Conservation (phyloP, 306 rosid species). For the Hylodesmum podocarpum region DNA sequence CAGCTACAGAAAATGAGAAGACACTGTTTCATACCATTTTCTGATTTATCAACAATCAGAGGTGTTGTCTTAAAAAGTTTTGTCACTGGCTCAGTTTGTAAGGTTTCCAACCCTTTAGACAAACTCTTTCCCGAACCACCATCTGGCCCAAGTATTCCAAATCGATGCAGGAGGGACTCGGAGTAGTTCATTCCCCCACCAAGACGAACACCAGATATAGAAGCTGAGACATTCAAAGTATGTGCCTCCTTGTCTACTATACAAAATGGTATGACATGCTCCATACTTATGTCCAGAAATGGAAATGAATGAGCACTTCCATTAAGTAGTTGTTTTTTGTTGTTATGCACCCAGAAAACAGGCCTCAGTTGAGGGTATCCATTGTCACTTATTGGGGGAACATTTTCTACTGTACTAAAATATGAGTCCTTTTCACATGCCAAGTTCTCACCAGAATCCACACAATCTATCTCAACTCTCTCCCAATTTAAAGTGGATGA, state of each 20-base stretch:
- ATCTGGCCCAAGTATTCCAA: constrained; percentile 90
- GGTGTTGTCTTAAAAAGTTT: constrained; percentile 64
- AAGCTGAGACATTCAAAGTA: constrained; percentile 75
- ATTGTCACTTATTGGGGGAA: constrained; percentile 42
- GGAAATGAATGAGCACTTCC: constrained; percentile 49
- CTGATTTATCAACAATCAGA: constrained; percentile 40
- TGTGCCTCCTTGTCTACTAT: constrained; percentile 71
- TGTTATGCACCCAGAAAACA: constrained; percentile 81
- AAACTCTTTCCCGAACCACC: constrained; percentile 88
- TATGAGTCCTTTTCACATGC: constrained; percentile 39
- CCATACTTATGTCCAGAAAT: constrained; percentile 61
- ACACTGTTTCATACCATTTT: constrained; percentile 55
- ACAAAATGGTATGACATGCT: constrained; percentile 71
- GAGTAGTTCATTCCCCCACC: constrained; percentile 97
- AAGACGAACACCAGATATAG: constrained; percentile 81
- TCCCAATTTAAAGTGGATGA: constrained; percentile 80
- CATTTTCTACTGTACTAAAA: constrained; percentile 46
- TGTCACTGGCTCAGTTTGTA: constrained; percentile 71
- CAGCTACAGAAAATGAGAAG: constrained; percentile 20
- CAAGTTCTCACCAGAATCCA: constrained; percentile 55
- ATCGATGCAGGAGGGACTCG: constrained; percentile 79
- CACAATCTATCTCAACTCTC: constrained; percentile 65
- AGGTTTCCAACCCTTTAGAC: constrained; percentile 68
- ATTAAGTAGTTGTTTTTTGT: constrained; percentile 34
- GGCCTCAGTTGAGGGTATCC: constrained; percentile 71